Percentiles rank a stretch among this genome's conserved stretches.
Evolutionary conservation across 352 stramenopile species (phyloP).

Genomic region (Thraustotheca clavata): DNA sequence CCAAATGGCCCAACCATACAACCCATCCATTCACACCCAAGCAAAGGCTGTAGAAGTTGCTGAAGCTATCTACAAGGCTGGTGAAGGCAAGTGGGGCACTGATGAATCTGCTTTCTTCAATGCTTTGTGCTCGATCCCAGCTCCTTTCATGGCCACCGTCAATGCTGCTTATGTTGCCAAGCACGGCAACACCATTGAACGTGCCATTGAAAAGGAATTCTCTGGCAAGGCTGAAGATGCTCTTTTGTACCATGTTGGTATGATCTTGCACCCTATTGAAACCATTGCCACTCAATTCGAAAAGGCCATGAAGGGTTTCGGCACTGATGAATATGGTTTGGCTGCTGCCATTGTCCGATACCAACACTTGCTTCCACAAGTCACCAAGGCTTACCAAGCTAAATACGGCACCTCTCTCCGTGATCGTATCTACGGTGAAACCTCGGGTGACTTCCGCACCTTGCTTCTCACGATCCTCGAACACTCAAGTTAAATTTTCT

Average conservation of each 20-base stretch:
- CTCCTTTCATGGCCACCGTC: slow-evolving; percentile 46
- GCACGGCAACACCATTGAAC: slow-evolving; percentile 52
- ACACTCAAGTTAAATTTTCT: slow-evolving; percentile 8
- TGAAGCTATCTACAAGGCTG: slow-evolving; percentile 55
- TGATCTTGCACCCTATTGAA: slow-evolving; percentile 50
- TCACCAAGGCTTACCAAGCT: slow-evolving; percentile 73
- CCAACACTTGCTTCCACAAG: slow-evolving; percentile 60
- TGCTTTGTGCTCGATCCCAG: slow-evolving; percentile 38
- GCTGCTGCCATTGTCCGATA: slow-evolving; percentile 59
- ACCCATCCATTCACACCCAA: slow-evolving; percentile 45
- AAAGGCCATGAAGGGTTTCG: slow-evolving; percentile 65
- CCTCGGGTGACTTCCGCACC: slow-evolving; percentile 51
- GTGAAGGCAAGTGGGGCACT: slow-evolving; percentile 57
- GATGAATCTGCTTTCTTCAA: slow-evolving; percentile 59
- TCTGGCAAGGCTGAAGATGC: slow-evolving; percentile 39
- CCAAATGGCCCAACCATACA: slow-evolving; percentile 40
- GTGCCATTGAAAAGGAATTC: slow-evolving; percentile 67
- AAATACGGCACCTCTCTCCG: slow-evolving; percentile 66
- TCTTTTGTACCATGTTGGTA: slow-evolving; percentile 48
- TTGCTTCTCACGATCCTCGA: slow-evolving; percentile 56
- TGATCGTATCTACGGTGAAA: slow-evolving; percentile 41
- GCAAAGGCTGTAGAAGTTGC: slow-evolving; percentile 50
- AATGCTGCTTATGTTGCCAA: slow-evolving; percentile 49
- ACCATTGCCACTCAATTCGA: slow-evolving; percentile 58
- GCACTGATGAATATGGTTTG: slow-evolving; percentile 59